Percentiles rank a stretch among this genome's conserved stretches.
These are phyloP conservation scores for Catharanthus roseus DNA, from an alignment of 257 asterid species.

Conservation along the genomic window DNA sequence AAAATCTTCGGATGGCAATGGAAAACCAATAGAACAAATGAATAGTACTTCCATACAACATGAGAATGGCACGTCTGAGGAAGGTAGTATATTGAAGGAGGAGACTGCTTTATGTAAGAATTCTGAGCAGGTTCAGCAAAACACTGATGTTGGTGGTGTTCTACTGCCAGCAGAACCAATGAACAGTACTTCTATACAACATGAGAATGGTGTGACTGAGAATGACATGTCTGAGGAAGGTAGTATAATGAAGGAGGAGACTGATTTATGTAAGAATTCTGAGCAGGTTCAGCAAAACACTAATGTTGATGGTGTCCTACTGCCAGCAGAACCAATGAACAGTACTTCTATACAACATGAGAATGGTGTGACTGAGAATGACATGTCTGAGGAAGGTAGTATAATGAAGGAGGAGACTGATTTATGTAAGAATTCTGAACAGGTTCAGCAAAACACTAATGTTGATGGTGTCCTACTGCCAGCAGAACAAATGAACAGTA, in stretches of 20 bases:
- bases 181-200: slow-evolving; percentile 33
- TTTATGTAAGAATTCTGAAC: slow-evolving; percentile 21
- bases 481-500: slow-evolving; percentile 54
- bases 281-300: slow-evolving; percentile 18
- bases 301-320: slow-evolving; percentile 27
- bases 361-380: too few species aligned
- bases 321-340: slow-evolving; percentile 57
- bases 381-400: too few species aligned
- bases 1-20: slow-evolving; percentile 19
- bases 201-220: too few species aligned
- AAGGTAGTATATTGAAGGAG: slow-evolving; percentile 17
- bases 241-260: slow-evolving; percentile 13
- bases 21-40: slow-evolving; percentile 18
- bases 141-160: slow-evolving; percentile 27
- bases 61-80: slow-evolving; percentile 21
- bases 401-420: slow-evolving; percentile 12
- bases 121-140: slow-evolving; percentile 11
- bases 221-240: too few species aligned
- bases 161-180: slow-evolving; percentile 55
- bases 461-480: slow-evolving; percentile 45
- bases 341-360: slow-evolving; percentile 27
- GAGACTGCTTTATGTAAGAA: slow-evolving; percentile 20
- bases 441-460: slow-evolving; percentile 17
- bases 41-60: slow-evolving; percentile 19
- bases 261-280: slow-evolving; percentile 20